Evolutionary conservation across 2,329 filamentous ascomycete species (phyloP), one percentile per base, ranked within the genome.

Genomic region (Dothideomycetes sp.): DNA sequence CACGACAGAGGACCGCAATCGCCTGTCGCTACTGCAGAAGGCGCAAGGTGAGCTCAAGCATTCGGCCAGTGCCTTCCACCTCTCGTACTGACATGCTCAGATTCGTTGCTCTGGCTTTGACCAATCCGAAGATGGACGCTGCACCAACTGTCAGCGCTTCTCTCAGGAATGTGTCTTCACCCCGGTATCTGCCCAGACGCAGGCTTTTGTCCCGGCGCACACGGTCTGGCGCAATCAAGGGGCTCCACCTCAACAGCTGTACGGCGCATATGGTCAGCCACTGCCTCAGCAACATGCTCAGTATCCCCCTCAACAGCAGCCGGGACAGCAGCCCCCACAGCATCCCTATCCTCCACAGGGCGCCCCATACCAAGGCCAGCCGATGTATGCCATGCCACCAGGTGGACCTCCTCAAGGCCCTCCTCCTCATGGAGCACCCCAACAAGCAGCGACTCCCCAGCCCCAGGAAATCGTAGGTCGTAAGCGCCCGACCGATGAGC

Each of bases 121-220:
- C 52, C 74, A 72, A 41, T 81, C 78, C 30, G 74, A 79, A 30
- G 77, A 84, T 58, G 81, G 81, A 44, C 75, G 79, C 44, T 85
- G 80, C 65, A 75, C 70, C 52, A 84, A 84, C 57, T 85, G 80
- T 55, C 69, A 78, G 47, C 70, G 80, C 35, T 85, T 84, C 62
- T 79, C 80, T 48, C 80, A 84, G 59, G 79, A 83, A 55, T 85
- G 81, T 61, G 76, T 85, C 60, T 85, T 85, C 60, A 84, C 79
- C 1, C 80, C 81, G 2, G 80, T 85, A 17, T 83, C 78, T 3
- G 80, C 79, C 9, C 79, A 84, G 60, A 76, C 79, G 7, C 79
- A 83, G 57, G 80, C 81, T 9, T 84, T 84, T 53, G 80, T 84
- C 24, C 80, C 80, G 5, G 79, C 79, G 8, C 77, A 83, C 55